Conservation (phyloP, 2,329 filamentous ascomycete species). For the Dothideomycetes sp. region DNA sequence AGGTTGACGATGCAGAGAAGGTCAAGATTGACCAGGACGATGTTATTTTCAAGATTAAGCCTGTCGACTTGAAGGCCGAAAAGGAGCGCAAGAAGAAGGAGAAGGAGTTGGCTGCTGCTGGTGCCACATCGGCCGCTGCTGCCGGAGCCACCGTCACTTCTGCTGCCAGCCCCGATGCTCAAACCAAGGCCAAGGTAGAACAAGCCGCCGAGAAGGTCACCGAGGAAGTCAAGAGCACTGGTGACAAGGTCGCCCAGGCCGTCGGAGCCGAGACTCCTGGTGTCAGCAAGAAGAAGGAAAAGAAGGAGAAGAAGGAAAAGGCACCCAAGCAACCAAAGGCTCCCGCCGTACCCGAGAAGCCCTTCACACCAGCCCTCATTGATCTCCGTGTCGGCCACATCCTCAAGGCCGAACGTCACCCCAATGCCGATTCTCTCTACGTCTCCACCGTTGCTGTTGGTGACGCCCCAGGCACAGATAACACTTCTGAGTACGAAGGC, state of each 20-base stretch:
- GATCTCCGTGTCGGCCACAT: slow-evolving; percentile 96
- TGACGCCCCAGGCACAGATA: slow-evolving; percentile 73
- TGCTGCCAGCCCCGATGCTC: slow-evolving; percentile 33
- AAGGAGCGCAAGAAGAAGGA: slow-evolving; percentile 96
- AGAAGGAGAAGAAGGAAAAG: slow-evolving; percentile 89
- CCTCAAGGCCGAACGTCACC: slow-evolving; percentile 89
- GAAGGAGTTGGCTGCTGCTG: slow-evolving; percentile 55
- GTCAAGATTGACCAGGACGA: slow-evolving; percentile 69
- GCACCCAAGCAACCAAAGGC: slow-evolving; percentile 61
- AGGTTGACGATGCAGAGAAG: slow-evolving; percentile 63
- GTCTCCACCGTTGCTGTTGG: slow-evolving; percentile 94
- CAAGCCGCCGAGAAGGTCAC: slow-evolving; percentile 38
- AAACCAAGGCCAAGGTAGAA: slow-evolving; percentile 35
- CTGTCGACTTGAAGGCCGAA: slow-evolving; percentile 84
- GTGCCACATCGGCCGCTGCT: slow-evolving; percentile 45
- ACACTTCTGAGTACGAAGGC: slow-evolving; percentile 85
- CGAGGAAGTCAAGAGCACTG: slow-evolving; percentile 42
- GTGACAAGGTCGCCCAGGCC: slow-evolving; percentile 41
- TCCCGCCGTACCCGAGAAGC: slow-evolving; percentile 55
- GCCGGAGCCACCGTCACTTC: slow-evolving; percentile 34
- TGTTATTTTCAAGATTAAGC: slow-evolving; percentile 79
- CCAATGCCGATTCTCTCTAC: slow-evolving; percentile 90
- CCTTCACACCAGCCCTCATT: slow-evolving; percentile 75
- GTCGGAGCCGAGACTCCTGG: slow-evolving; percentile 33
- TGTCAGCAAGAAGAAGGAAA: slow-evolving; percentile 40